Evolutionary conservation across 495 filamentous ascomycete species (phyloP).

Genomic region (Hypomontagnella submonticulosa): DNA sequence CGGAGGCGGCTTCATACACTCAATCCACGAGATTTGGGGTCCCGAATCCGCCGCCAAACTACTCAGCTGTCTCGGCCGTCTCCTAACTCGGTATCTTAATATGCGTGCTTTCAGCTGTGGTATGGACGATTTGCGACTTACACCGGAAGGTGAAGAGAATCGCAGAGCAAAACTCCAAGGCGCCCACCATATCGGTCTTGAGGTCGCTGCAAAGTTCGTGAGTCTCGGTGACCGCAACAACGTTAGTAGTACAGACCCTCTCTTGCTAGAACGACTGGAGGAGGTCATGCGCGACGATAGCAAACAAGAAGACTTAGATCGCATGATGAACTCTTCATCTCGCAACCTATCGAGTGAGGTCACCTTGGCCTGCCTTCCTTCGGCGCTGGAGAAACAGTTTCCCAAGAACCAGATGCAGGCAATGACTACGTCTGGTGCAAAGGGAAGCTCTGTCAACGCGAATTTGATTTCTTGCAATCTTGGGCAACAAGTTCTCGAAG

Average conservation of each 20-base stretch:
- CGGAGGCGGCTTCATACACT: constrained; percentile 88
- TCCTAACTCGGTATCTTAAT: constrained; percentile 88
- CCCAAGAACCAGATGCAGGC: constrained; percentile 98
- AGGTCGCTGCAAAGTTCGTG: constrained; percentile 91
- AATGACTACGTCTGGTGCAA: constrained; percentile 97
- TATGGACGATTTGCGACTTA: constrained; percentile 94
- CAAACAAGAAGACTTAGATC: constrained; percentile 89
- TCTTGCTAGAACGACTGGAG: constrained; percentile 81
- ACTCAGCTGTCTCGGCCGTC: constrained; percentile 86
- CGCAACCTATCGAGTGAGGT: constrained; percentile 79
- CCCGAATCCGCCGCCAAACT: constrained; percentile 84
- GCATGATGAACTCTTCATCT: constrained; percentile 79
- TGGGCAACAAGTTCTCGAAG: constrained; percentile 96
- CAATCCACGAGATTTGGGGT: constrained; percentile 93
- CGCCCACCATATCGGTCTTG: constrained; percentile 77
- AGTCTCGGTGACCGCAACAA: constrained; percentile 75
- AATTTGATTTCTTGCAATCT: constrained; percentile 98
- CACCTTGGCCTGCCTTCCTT: constrained; percentile 80
- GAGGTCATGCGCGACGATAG: constrained; percentile 89
- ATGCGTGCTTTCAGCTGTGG: constrained; percentile 97
- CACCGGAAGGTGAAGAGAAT: constrained; percentile 77
- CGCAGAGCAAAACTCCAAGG: constrained; percentile 76
- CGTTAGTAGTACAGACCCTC: constrained; percentile 67
- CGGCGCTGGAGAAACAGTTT: constrained; percentile 87
- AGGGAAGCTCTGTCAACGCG: constrained; percentile 92